Base-by-base conservation (phyloP, 148 eudicot species). In the Arbutus unedo region DNA sequence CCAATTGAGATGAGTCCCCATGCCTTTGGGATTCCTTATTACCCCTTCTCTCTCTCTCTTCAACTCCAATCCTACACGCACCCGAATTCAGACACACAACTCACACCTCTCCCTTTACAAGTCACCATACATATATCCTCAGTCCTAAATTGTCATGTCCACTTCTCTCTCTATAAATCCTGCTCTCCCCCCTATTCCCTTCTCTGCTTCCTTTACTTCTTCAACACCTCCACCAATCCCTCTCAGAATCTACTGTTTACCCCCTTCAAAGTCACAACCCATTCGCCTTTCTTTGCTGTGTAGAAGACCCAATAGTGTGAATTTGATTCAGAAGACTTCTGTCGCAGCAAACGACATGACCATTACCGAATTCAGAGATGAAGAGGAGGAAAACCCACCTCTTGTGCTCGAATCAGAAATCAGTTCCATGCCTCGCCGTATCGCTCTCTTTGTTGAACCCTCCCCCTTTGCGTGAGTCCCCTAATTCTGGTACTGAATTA, bases 391-490 rank as follows among this genome's bases (percentile, higher is more conserved):
- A 48, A 70, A 47, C 21, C 95, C 93, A 5, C 81, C 94, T 77
- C 83, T 76, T 82, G 77, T 91, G 76, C 84, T 91, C 60, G 95
- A 93, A 67, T 81, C 88, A 11, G 99, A 93, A 56, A 53, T 82
- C 45, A 68, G 82, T 85, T 88, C 93, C 8, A 88, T 81, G 81
- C 99, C 99, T 81, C 91, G 97, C 47, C 90, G 99, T 13, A 96
- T 96, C 82, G 99, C 95, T 84, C 97, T 96, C 82, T 96, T 96
- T 87, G 97, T 96, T 44, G 99, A 96, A 95, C 99, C 99, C 73
- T 96, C 99, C 79, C 99, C 99, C 3, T 96, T 96, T 83, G 89
- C 99, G 99, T 96, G 87, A 93, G 98, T 84, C 31, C 19, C 19
- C 62, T 51, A 21, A 45, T 67, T 93, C 21, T 79, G 10, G 47